Evolutionary conservation across 148 eudicot species (phyloP).

Genomic region (Camellia sinensis): DNA sequence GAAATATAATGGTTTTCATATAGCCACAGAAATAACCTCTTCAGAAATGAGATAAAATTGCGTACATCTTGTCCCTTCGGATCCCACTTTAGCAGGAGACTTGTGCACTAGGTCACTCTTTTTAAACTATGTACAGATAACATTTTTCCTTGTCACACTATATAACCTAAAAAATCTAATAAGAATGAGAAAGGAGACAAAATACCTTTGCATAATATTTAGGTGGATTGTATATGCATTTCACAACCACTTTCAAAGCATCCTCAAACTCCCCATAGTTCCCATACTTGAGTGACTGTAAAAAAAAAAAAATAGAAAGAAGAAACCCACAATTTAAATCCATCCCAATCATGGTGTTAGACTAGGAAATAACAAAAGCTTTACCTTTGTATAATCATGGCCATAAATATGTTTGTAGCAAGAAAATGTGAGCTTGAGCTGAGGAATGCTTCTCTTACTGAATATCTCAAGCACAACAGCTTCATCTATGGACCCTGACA

Average conservation of each 20-base stretch:
- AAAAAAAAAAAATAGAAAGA: not conserved
- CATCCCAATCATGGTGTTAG: not conserved
- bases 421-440: constrained; percentile 59
- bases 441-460: constrained; percentile 77
- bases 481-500: constrained; percentile 46
- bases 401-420: constrained; percentile 73
- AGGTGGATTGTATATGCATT: constrained; percentile 55
- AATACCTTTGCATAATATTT: constrained; percentile 65
- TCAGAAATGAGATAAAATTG: no score
- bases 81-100: no score
- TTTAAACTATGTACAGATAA: not conserved
- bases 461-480: constrained; percentile 68
- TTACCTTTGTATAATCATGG: constrained; percentile 57
- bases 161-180: no score
- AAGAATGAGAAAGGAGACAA: not conserved
- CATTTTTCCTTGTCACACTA: not conserved
- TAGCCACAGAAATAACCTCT: no score
- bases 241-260: constrained; percentile 43
- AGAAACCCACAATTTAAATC: not conserved
- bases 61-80: no score
- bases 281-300: constrained; percentile 50
- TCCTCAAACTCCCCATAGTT: constrained; percentile 56
- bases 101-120: no score
- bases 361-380: not conserved
- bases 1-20: no score